Evolutionary conservation across 768 basidiomycete species (phyloP).

Genomic region (Naganishia randhawae): DNA sequence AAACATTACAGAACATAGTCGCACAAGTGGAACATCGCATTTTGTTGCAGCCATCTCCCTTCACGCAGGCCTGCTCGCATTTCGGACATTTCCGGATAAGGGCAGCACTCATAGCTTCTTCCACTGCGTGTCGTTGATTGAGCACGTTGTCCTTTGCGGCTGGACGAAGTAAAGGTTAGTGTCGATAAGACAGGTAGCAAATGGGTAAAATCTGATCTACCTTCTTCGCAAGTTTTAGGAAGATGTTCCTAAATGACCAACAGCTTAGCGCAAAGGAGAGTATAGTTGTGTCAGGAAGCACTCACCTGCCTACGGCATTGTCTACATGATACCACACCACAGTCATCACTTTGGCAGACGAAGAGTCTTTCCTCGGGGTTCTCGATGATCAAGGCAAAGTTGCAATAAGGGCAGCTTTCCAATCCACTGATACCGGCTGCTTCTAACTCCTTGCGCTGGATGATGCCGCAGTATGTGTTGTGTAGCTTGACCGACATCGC

Average conservation of each 20-base stretch:
- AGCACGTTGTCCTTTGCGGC: constrained; percentile 63
- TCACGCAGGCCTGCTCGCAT: constrained; percentile 63
- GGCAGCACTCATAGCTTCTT: constrained; percentile 89
- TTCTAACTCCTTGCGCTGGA: constrained; percentile 73
- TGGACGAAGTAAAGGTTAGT: background rate
- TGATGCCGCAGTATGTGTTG: constrained; percentile 60
- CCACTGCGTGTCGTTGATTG: constrained; percentile 71
- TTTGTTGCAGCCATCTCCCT: constrained; percentile 68
- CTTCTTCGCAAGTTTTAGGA: constrained; percentile 50
- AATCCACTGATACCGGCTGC: constrained; percentile 72
- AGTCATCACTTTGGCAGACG: constrained; percentile 58
- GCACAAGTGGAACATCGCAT: constrained; percentile 61
- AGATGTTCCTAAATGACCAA: constrained; percentile 44
- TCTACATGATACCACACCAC: constrained; percentile 72
- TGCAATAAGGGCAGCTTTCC: constrained; percentile 88
- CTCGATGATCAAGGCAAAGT: constrained; percentile 77
- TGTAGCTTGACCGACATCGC: constrained; percentile 63
- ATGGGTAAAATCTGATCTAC: background rate
- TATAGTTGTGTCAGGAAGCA: constrained; percentile 9
- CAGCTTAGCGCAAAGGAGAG: background rate
- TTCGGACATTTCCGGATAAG: constrained; percentile 84
- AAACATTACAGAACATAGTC: constrained; percentile 78
- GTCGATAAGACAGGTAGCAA: background rate
- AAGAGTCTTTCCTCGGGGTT: constrained; percentile 64
- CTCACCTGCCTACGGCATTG: constrained; percentile 69